Percentiles rank a stretch among this genome's conserved stretches.
Conservation (phyloP, 192 early-diverging fungal genomes). For the Coemansia sp. region DNA sequence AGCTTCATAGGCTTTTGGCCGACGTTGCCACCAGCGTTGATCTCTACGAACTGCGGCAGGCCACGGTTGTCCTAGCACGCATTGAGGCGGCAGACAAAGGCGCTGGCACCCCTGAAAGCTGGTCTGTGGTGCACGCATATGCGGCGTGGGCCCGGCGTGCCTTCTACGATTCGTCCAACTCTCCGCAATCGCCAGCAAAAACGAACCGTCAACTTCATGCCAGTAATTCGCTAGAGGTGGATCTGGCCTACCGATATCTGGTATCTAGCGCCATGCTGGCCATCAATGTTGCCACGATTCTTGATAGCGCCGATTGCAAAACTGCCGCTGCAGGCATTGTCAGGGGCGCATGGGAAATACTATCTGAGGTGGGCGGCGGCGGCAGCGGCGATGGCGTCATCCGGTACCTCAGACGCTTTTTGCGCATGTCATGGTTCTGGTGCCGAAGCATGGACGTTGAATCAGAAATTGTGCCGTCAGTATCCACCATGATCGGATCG, state of each 20-base stretch:
- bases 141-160: background rate
- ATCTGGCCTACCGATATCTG: conserved; percentile 3
- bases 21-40: background rate
- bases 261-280: conserved; percentile 23
- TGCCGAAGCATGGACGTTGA: conserved; percentile 13
- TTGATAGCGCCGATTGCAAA: background rate
- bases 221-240: background rate
- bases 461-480: background rate
- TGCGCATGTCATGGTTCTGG: conserved; percentile 37
- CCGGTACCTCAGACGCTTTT: conserved; percentile 17
- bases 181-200: background rate
- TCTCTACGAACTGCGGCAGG: conserved; percentile 7
- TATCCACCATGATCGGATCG: conserved; percentile 15
- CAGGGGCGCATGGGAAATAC: conserved; percentile 23
- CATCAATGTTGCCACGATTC: conserved; percentile 19
- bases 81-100: conserved; percentile 10
- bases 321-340: conserved; percentile 3
- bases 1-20: conserved; percentile 1
- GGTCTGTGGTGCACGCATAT: conserved; percentile 19
- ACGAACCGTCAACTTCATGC: background rate
- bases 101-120: conserved; percentile 4
- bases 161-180: background rate
- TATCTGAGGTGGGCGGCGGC: background rate
- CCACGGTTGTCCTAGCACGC: conserved; percentile 18
- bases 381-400: background rate